Evolutionary conservation across 2,329 filamentous ascomycete species (phyloP), one percentile per base, ranked within the genome.

Genomic region (Trichoderma arundinaceum): DNA sequence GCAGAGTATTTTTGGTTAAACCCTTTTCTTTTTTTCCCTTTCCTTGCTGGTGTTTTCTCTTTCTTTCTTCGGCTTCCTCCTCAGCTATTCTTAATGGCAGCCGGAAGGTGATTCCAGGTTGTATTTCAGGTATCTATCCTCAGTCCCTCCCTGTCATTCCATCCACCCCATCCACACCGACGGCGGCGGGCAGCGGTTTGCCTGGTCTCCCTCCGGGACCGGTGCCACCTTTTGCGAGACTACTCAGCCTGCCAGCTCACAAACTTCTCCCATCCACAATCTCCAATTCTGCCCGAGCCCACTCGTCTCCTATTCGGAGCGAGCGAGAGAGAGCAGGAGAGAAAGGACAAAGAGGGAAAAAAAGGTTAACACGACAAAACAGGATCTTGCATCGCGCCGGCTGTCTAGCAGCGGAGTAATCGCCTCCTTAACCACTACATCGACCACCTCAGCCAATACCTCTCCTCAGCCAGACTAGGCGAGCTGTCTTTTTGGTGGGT

Each of bases 321-420:
- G 22, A 19, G 35, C 22, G 35, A 49, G 33, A 22, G 19, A n/a
- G 57, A 49, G 32, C 15, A 13, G 35, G 38, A 19, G 2, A 15
- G 35, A 62, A 33, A 44, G 38, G 54, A 19, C 10, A 3, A 57
- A 57, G 12, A 39, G 22, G 22, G 33, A 17, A 19, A 12, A 39
- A 41, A n/a, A 15, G 38, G 48, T 62, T 62, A 51, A 62, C 59
- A 53, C 59, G 48, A 51, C 59, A n/a, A 52, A 62, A 38, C 59
- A 62, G 59, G 22, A 62, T 43, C 59, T 52, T 53, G 59, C 59
- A 62, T 62, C 48, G 46, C 48, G 38, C 59, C 46, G 38, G 59
- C 48, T 62, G 59, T 62, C 59, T 32, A 53, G 51, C 59, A 44
- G 59, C 59, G 59, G 59, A 62, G 59, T 22, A 54, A n/a, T 35